Evolutionary conservation across 805 yeast genomes (phyloP), one percentile per base, ranked within the genome.

Genomic region (Clavispora phyllophila): DNA sequence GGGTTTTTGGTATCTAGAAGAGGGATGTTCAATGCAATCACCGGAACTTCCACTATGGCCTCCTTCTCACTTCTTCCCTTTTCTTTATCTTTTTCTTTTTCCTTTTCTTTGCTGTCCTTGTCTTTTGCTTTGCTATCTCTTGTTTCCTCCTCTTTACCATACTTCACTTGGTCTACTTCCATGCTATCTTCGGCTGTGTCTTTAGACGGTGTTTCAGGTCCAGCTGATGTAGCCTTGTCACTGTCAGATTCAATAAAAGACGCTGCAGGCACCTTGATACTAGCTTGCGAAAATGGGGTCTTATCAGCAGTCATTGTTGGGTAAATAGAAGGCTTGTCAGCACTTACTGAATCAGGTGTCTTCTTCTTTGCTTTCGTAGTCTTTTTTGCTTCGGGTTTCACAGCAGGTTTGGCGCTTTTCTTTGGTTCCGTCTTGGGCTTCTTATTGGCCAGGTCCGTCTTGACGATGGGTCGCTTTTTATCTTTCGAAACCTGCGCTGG

Each of bases 21-120:
- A 0, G 84, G 84, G 8, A 80, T 69, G 43, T 78, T 72, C 9
- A 80, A 56, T 3, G 82, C 79, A 12, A 80, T 72, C 20, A 79
- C 75, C 2, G 83, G 82, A 15, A 43, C 43, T 5, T 49, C 54
- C 17, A 46, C 44, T 46, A 23, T 25, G 39, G 20, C 40, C 39
- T 28, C 50, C 27, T 20, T 51, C 47, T 47, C 41, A 12, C 12
- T 7, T 19, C 33, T 36, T 23, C 41, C 43, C 15, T 50, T 47
- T 13, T 42, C 43, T 20, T 49, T 43, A n/a, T 22, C 28, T 2
- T 40, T 36, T 25, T 37, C 31, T 24, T 17, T 17, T 19, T 36
- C 17, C 4, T 26, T 20, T 19, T 26, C 24, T 18, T 18, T 13
- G 25, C 14, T 14, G 1, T 41, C 39, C 24, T 35, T 36, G 6